Conservation (phyloP, 225 moss, liverwort and hornwort genomes). For the Bryoerythrophyllum caledonicum region DNA sequence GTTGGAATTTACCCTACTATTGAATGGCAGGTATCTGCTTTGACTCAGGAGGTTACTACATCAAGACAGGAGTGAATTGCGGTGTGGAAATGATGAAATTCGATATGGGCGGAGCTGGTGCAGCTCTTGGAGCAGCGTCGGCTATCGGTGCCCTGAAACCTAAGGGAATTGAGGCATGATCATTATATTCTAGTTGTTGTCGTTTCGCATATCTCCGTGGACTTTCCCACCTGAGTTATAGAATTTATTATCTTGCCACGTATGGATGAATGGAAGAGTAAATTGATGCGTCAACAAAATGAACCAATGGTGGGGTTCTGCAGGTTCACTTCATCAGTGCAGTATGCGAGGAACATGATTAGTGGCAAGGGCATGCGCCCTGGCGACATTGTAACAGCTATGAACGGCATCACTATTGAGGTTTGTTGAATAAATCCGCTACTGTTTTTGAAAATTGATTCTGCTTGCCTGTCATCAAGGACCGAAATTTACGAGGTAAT, state of each 20-base stretch:
- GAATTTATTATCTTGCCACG: too few species aligned
- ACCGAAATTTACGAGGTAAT: too few species aligned
- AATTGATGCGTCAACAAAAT: not conserved
- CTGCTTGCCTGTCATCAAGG: too few species aligned
- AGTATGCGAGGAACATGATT: constrained; percentile 60
- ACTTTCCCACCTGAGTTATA: too few species aligned
- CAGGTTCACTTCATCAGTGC: constrained; percentile 71
- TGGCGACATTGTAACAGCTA: constrained; percentile 63
- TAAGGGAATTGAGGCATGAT: constrained; percentile 57
- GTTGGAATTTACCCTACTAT: too few species aligned
- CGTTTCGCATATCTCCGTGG: too few species aligned
- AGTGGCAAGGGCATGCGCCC: constrained; percentile 71
- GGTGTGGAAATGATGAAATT: constrained; percentile 61
- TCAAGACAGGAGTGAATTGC: constrained; percentile 51
- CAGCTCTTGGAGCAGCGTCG: constrained; percentile 62
- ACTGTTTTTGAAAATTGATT: too few species aligned
- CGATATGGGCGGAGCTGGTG: constrained; percentile 67
- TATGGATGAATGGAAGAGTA: too few species aligned
- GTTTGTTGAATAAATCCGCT: too few species aligned
- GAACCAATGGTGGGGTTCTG: constrained; percentile 16
- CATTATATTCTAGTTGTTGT: too few species aligned
- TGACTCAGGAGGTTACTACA: constrained; percentile 60
- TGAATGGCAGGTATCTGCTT: constrained; percentile 56
- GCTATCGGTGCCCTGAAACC: constrained; percentile 63
- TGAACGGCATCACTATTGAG: constrained; percentile 64